phyloP scores from a whole-genome alignment of 176 grass and related monocot species.

The Phragmites australis region DNA sequence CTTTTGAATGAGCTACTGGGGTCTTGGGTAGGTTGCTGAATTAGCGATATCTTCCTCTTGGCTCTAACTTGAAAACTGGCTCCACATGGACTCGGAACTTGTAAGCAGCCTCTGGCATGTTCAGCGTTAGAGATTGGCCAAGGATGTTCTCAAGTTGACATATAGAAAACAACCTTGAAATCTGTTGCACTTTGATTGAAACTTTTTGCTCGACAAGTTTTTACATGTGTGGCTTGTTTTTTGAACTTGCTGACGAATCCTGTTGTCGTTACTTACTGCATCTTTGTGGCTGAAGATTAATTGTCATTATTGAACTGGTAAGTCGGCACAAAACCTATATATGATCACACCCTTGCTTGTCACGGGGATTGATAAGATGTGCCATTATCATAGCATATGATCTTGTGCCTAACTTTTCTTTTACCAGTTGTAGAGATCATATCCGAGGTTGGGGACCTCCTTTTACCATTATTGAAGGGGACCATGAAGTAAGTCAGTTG shows the following conservation, averaged over 20 bases:
- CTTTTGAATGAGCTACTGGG: not conserved
- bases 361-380: constrained; percentile 18
- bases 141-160: not conserved
- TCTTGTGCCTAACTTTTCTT: constrained; percentile 18
- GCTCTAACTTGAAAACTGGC: constrained; percentile 22
- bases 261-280: not conserved
- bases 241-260: not conserved
- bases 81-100: not conserved
- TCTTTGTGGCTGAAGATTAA: not conserved
- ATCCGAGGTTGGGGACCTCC: not conserved
- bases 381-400: constrained; percentile 38
- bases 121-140: not conserved
- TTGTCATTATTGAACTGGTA: not conserved
- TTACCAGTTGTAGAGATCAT: not conserved
- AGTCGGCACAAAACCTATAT: not conserved
- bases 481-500: constrained; percentile 10
- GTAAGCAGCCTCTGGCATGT: not conserved
- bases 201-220: not conserved
- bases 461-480: constrained; percentile 37
- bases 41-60: not conserved
- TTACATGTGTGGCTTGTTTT: not conserved
- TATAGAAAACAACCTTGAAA: not conserved
- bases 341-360: constrained; percentile 4
- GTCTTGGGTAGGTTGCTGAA: not conserved
- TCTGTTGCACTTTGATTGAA: not conserved